Percentiles rank a stretch among this genome's conserved stretches.
These are phyloP conservation scores for Novymonas esmeraldas DNA, from an alignment of 208 protist genomes.

Conservation along the genomic window DNA sequence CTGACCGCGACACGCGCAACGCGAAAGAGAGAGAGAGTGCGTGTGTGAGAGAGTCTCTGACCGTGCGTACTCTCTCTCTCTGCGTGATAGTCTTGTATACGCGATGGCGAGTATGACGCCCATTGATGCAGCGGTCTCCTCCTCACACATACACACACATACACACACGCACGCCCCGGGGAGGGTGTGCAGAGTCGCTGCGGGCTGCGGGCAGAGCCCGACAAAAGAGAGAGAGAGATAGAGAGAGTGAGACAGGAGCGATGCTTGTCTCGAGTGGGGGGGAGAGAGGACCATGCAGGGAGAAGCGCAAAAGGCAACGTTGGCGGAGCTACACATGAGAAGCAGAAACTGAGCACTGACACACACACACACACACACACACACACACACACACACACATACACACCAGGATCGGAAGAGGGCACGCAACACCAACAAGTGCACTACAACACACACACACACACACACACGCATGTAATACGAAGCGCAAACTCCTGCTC, in stretches of 20 bases:
- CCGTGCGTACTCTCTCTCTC: no score
- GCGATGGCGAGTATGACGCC: no score
- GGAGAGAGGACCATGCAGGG: neutral
- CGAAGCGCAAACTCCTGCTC: no score
- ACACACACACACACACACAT: neutral
- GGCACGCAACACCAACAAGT: no score
- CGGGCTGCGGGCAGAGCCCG: no score
- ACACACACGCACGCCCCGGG: neutral
- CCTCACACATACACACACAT: neutral
- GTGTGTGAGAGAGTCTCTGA: neutral
- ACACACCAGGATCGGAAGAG: neutral
- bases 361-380: neutral
- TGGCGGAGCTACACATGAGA: neutral
- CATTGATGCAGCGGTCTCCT: neutral
- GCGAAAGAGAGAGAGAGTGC: neutral
- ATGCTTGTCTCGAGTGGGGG: no score
- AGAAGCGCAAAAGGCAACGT: neutral
- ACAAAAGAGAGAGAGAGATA: neutral
- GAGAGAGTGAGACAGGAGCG: no score
- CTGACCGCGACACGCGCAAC: no score
- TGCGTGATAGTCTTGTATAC: no score
- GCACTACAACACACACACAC: no score
- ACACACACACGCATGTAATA: no score
- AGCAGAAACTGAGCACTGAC: neutral
- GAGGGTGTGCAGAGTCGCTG: no score